A percentile compares a stretch with the other conserved stretches of the same genome.
Evolutionary conservation across 2,329 filamentous ascomycete genomes (phyloP).

Genomic region (Aspergillus spinulosporus): DNA sequence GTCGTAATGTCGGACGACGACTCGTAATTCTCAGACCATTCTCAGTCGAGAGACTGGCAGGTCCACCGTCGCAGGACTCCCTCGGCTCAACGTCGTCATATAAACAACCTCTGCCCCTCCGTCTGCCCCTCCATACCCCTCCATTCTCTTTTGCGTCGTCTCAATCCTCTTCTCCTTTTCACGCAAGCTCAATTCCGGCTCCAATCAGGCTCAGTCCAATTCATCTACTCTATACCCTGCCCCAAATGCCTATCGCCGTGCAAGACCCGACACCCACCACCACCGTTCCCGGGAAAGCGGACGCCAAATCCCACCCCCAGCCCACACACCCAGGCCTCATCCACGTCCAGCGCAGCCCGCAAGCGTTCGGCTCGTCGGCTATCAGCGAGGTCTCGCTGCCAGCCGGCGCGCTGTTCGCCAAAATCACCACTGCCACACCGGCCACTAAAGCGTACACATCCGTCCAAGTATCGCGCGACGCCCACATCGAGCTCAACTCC

Average conservation of each 20-base stretch:
- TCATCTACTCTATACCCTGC: not conserved
- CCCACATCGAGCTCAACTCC: constrained; percentile 58
- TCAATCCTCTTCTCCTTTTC: not conserved
- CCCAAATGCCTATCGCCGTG: constrained; percentile 26
- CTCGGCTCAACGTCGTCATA: not conserved
- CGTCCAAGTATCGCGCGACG: constrained; percentile 51
- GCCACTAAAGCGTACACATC: constrained; percentile 51
- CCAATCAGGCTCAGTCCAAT: not conserved
- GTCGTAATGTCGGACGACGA: too few relatives aligned
- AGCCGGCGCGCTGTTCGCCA: constrained; percentile 50
- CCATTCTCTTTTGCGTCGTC: not conserved
- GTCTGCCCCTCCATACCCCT: not conserved
- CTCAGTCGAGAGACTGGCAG: not conserved
- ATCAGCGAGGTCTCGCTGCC: constrained; percentile 53
- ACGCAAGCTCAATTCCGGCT: too few relatives aligned
- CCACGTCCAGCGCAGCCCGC: constrained; percentile 33
- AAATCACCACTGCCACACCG: constrained; percentile 50
- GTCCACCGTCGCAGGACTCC: not conserved
- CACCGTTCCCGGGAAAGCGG: constrained; percentile 1
- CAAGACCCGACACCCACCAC: constrained; percentile 14
- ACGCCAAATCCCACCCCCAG: constrained; percentile 18
- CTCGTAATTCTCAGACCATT: too few relatives aligned
- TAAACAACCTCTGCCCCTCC: not conserved
- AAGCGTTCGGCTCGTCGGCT: constrained; percentile 42
- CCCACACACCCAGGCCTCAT: constrained; percentile 31